Base-by-base conservation (phyloP, 345 rosid genomes). In the Gossypium herbaceum region DNA sequence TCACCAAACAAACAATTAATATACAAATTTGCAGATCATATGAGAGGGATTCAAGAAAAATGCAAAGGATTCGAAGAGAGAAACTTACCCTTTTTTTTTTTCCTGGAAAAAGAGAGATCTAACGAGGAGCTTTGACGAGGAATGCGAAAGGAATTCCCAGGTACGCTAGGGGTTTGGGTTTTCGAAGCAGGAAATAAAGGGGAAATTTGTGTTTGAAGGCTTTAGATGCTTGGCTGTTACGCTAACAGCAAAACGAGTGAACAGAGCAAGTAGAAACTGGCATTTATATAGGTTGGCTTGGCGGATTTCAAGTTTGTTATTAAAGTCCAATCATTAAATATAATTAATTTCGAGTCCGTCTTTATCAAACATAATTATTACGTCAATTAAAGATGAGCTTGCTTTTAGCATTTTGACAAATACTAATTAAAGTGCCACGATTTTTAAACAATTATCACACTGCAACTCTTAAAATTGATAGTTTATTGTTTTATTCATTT, bases 301-400 rank as follows among this genome's bases (percentile, higher is more conserved):
- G 74, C 82, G 84, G 84, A 79, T 66, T 71, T 68, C 24, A 60
- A 54, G 34, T 54, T 70, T 34, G 39, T 34, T 34, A 34, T 34
- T 34, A 0, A 34, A 34, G 39, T 34, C 39, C 51, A 51, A 58
- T 58, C 12, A 7, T 20, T 16, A 19, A 1, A 68, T 52, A 57
- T 52, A 52, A 17, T 63, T 72, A 24, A 22, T 75, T 83, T 83
- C 68, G 59, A 51, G 76, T 80, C 83, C 83, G 81, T 27, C 22
- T 29, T 2, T 71, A 4, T 4, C 39, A 0, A 34, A 34, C 39
- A 0, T 0, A 34, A 34, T 34, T 34, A 34, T 34, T 34, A 34
- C 39, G 39, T 34, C 39, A 34, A 34, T 34, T 34, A 34, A 34
- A 34, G 39, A 34, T 34, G 39, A 29, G 29, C 27, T 25, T 25